phyloP scores from a whole-genome alignment of 1,284 basidiomycete genomes.

The Phenoliferia sp. region DNA sequence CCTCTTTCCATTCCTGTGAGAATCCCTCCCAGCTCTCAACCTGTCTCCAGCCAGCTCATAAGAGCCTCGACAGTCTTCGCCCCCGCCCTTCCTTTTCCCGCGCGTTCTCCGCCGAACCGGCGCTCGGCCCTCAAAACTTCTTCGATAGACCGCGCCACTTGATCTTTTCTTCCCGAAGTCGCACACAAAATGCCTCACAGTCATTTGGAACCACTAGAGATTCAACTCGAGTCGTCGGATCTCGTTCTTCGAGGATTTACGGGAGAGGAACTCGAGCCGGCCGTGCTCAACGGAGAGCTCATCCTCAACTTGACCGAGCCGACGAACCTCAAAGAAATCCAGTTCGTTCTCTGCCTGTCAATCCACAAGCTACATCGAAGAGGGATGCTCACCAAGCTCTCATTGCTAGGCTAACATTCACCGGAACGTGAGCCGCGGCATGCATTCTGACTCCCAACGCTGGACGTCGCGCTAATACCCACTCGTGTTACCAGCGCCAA shows the following conservation, averaged over 20 bases:
- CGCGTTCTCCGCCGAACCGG: too few relatives aligned
- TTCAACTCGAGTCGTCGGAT: slow-evolving; percentile 64
- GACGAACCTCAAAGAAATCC: slow-evolving; percentile 76
- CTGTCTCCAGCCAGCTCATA: too few relatives aligned
- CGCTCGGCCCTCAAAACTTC: too few relatives aligned
- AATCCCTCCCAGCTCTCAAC: too few relatives aligned
- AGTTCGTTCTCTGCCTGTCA: slow-evolving; percentile 13
- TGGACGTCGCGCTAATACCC: neutral
- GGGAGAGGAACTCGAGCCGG: slow-evolving; percentile 68
- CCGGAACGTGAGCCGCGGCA: slow-evolving; percentile 57
- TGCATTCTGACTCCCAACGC: neutral
- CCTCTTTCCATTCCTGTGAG: too few relatives aligned
- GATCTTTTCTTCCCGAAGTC: neutral
- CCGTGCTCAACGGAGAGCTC: slow-evolving; percentile 65
- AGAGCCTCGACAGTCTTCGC: too few relatives aligned
- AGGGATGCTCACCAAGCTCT: neutral
- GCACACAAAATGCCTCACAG: neutral
- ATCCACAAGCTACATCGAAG: neutral
- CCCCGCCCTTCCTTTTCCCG: too few relatives aligned
- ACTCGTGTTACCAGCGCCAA: slow-evolving; percentile 41
- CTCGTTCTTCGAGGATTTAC: slow-evolving; percentile 72
- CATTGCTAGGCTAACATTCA: slow-evolving; percentile 60
- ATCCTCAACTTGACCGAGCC: slow-evolving; percentile 70
- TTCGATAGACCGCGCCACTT: too few relatives aligned
- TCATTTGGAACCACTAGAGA: slow-evolving; percentile 51